These are phyloP conservation scores for Drechslerella dactyloides DNA, from an alignment of 2,329 filamentous ascomycete genomes.

Conservation along the genomic window DNA sequence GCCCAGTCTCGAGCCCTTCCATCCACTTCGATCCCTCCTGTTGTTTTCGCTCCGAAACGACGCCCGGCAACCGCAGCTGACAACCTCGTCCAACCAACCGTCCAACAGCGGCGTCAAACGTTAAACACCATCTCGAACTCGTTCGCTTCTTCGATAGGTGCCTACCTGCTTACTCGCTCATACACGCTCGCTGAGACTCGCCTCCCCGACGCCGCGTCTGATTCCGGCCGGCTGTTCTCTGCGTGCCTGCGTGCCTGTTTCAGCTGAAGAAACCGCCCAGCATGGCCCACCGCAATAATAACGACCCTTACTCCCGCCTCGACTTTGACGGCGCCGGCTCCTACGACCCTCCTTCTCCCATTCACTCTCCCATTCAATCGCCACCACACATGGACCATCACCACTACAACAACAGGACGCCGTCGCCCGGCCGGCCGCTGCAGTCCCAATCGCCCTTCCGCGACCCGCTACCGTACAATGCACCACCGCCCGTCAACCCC, in stretches of 20 bases:
- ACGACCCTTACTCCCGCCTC: conserved; percentile 54
- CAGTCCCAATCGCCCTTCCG: conserved; percentile 23
- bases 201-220: not conserved
- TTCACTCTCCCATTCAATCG: conserved; percentile 22
- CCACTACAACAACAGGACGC: conserved; percentile 41
- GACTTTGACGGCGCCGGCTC: conserved; percentile 53
- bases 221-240: not conserved
- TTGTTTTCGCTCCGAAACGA: not conserved
- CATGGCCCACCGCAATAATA: conserved; percentile 48
- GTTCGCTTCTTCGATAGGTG: not conserved
- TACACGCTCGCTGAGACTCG: conserved; percentile 38
- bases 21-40: too few species aligned
- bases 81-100: not conserved
- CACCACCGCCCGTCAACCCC: conserved; percentile 25
- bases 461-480: conserved; percentile 17
- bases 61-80: not conserved
- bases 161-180: conserved; percentile 30
- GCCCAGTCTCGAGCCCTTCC: too few species aligned
- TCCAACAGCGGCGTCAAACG: not conserved
- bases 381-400: conserved; percentile 38
- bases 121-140: not conserved
- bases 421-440: conserved; percentile 47
- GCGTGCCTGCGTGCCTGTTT: not conserved
- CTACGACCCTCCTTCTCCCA: conserved; percentile 40
- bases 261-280: conserved; percentile 1